Percentiles rank a stretch among this genome's conserved stretches.
phyloP scores from a whole-genome alignment of 371 early-diverging fungal genomes.

The Mucor lusitanicus region DNA sequence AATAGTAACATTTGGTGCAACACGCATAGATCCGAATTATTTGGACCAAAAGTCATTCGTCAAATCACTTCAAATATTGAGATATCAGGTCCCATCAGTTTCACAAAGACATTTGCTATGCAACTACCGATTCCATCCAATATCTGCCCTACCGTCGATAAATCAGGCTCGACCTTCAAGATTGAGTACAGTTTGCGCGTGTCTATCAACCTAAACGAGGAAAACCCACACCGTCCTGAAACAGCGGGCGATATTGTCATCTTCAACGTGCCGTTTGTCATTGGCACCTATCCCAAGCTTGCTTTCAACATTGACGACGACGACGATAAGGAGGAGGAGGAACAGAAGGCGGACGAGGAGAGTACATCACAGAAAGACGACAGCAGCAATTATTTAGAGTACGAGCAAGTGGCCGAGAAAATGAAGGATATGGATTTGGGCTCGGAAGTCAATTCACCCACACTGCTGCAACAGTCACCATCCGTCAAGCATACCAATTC shows the following conservation, averaged over 20 bases:
- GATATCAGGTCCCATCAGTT: conserved; percentile 20
- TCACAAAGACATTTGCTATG: conserved; percentile 19
- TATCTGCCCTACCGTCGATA: conserved; percentile 20
- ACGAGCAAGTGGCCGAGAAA: conserved; percentile 12
- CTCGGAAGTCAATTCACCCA: background rate
- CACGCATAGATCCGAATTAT: conserved; percentile 16
- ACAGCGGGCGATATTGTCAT: conserved; percentile 18
- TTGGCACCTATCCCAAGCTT: conserved; percentile 45
- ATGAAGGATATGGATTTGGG: conserved; percentile 18
- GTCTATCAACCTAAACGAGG: conserved; percentile 37
- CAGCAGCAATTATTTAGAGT: conserved; percentile 4
- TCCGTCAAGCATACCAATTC: background rate
- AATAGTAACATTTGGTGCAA: background rate
- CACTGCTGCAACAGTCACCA: background rate
- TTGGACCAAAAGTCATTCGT: conserved; percentile 10
- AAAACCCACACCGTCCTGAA: conserved; percentile 15
- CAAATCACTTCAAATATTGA: conserved; percentile 22
- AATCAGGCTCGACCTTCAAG: conserved; percentile 16
- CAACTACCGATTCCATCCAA: conserved; percentile 35
- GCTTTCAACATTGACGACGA: conserved; percentile 41
- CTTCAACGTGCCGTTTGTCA: conserved; percentile 32
- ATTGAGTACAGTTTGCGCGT: conserved; percentile 42
- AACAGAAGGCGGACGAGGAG: background rate
- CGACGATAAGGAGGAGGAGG: conserved; percentile 25
- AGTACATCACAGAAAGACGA: background rate